A percentile compares a stretch with the other conserved stretches of the same genome.
Evolutionary conservation across 2,329 filamentous ascomycete species (phyloP).

Genomic region (Amesomyces nigricolor): DNA sequence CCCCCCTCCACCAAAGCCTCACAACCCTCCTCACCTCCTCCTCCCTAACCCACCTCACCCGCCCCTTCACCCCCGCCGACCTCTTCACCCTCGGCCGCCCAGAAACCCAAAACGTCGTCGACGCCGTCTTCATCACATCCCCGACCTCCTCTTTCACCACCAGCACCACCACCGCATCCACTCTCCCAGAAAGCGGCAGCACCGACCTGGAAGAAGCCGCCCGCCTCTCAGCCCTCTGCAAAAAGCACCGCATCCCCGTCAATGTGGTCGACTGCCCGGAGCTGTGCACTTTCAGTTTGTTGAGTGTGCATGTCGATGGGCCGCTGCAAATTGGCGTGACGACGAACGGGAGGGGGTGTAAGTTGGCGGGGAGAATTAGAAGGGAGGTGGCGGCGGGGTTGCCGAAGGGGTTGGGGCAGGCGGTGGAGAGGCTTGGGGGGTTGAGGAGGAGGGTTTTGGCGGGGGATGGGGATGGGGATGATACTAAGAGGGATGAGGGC

Average conservation of each 20-base stretch:
- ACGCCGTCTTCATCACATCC: constrained; percentile 83
- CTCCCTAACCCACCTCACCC: constrained; percentile 59
- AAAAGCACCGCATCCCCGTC: constrained; percentile 75
- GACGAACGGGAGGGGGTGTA: constrained; percentile 91
- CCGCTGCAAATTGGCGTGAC: constrained; percentile 93
- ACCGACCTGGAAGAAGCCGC: constrained; percentile 50
- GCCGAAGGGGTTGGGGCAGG: constrained; percentile 66
- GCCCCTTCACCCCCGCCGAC: constrained; percentile 64
- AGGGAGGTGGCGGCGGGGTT: constrained; percentile 80
- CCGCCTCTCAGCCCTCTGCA: constrained; percentile 59
- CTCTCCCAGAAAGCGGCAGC: too few species aligned
- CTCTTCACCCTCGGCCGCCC: constrained; percentile 70
- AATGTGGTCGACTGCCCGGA: constrained; percentile 85
- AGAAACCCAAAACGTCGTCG: constrained; percentile 72
- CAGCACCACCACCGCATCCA: background rate
- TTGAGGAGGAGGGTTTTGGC: constrained; percentile 63
- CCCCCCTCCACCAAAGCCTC: constrained; percentile 49
- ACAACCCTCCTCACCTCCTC: constrained; percentile 61
- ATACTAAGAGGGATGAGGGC: constrained; percentile 28
- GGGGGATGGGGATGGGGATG: constrained; percentile 37
- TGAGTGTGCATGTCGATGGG: constrained; percentile 84
- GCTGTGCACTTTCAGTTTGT: constrained; percentile 82
- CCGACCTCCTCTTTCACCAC: constrained; percentile 37
- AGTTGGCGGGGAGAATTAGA: constrained; percentile 81
- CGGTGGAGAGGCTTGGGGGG: constrained; percentile 71